These are phyloP conservation scores for Coniella lustricola DNA, from an alignment of 2,329 filamentous ascomycete species.

Conservation along the genomic window DNA sequence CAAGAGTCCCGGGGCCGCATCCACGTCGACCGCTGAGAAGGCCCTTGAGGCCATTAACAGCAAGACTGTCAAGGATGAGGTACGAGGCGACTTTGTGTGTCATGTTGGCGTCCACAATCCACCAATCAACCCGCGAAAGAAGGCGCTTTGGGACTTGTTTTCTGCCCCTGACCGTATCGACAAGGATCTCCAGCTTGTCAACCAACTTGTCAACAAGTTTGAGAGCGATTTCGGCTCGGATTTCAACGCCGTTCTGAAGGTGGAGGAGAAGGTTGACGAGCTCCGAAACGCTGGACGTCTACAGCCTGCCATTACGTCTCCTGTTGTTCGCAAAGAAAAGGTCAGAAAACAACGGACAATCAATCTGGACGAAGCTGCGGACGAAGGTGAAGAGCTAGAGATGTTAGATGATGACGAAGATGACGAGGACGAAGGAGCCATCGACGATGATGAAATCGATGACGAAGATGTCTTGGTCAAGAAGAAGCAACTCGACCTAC, in stretches of 20 bases:
- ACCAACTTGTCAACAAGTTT: constrained; percentile 74
- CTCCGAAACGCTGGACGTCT: constrained; percentile 70
- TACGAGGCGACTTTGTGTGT: constrained; percentile 91
- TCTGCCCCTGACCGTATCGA: constrained; percentile 90
- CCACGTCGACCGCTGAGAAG: constrained; percentile 65
- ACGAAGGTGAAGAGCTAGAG: constrained; percentile 56
- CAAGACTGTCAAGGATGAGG: constrained; percentile 92
- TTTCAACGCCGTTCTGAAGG: constrained; percentile 69
- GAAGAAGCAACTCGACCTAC: constrained; percentile 93
- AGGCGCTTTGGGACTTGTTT: constrained; percentile 94
- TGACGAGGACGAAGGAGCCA: constrained; percentile 76
- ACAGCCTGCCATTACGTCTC: constrained; percentile 53
- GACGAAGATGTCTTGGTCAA: constrained; percentile 83
- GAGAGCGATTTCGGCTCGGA: constrained; percentile 75
- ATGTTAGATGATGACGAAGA: constrained; percentile 68
- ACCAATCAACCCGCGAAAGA: constrained; percentile 78
- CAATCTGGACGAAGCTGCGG: constrained; percentile 54
- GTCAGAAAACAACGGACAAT: constrained; percentile 52
- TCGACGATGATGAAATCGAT: constrained; percentile 75
- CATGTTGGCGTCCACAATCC: constrained; percentile 95
- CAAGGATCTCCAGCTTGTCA: constrained; percentile 77
- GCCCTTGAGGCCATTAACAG: constrained; percentile 93
- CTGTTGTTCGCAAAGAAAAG: constrained; percentile 48
- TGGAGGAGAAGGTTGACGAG: constrained; percentile 82
- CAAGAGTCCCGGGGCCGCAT: constrained; percentile 39